Evolutionary conservation across 805 yeast species (phyloP).

Genomic region (Metschnikowia corniflorae): DNA sequence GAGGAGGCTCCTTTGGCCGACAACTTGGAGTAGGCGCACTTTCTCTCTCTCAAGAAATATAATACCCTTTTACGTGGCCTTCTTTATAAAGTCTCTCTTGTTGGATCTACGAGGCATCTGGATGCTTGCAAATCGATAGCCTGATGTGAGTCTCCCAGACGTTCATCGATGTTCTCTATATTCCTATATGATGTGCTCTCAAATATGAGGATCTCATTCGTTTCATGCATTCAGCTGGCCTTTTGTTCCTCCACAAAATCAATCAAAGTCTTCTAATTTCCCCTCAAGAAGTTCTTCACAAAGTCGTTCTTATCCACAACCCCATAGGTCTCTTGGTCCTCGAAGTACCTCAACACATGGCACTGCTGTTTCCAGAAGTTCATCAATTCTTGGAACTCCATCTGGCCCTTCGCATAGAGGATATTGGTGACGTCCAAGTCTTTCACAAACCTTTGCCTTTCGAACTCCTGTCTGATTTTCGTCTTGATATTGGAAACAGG

Average conservation of each 20-base stretch:
- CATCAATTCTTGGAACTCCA: slow-evolving; percentile 85
- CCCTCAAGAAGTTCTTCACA: slow-evolving; percentile 70
- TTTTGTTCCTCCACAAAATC: too few relatives aligned
- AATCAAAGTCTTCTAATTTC: slow-evolving; percentile 32
- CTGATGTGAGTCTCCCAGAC: too few relatives aligned
- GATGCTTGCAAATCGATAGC: too few relatives aligned
- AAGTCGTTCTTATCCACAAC: slow-evolving; percentile 57
- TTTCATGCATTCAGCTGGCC: background rate
- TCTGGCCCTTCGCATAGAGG: slow-evolving; percentile 75
- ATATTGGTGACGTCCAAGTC: slow-evolving; percentile 66
- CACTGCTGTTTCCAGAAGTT: slow-evolving; percentile 90
- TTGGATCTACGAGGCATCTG: too few relatives aligned
- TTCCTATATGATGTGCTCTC: background rate
- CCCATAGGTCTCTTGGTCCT: slow-evolving; percentile 56
- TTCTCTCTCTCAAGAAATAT: slow-evolving; percentile 4
- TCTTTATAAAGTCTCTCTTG: too few relatives aligned
- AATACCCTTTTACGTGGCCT: slow-evolving; percentile 13
- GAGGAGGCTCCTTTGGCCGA: slow-evolving; percentile 59
- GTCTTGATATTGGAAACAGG: slow-evolving; percentile 78
- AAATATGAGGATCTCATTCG: background rate
- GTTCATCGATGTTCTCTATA: background rate
- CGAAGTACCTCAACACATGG: slow-evolving; percentile 79
- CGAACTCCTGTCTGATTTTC: slow-evolving; percentile 85
- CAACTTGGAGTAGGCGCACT: slow-evolving; percentile 34
- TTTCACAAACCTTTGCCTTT: slow-evolving; percentile 71